Conservation (phyloP, 148 eudicot genomes). For the Diospyros lotus region DNA sequence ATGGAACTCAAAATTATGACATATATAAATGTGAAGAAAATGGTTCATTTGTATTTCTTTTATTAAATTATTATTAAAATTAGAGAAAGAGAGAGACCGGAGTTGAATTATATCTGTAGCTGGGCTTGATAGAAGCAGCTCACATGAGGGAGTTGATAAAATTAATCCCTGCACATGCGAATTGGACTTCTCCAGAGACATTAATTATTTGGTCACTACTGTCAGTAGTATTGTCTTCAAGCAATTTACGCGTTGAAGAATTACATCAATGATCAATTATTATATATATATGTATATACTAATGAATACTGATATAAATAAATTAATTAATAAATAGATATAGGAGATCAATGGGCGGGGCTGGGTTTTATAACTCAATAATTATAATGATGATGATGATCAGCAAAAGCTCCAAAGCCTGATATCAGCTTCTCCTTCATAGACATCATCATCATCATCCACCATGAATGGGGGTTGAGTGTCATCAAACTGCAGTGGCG, state of each 20-base stretch:
- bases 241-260: constrained; percentile 23
- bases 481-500: constrained; percentile 33
- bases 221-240: constrained; percentile 46
- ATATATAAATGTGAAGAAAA: no score
- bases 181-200: no score
- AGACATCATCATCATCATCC: constrained; percentile 46
- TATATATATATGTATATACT: not conserved
- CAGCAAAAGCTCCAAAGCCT: constrained; percentile 70
- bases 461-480: constrained; percentile 18
- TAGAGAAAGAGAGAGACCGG: no score
- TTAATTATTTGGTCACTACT: constrained; percentile 17
- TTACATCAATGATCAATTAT: no score
- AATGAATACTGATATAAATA: constrained; percentile 15
- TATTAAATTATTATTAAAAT: no score
- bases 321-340: not conserved
- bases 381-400: constrained; percentile 9
- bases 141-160: no score
- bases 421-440: constrained; percentile 59
- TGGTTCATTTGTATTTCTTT: no score
- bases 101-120: no score
- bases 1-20: no score
- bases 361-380: no score
- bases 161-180: not conserved
- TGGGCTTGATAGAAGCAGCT: no score
- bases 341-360: not conserved